Evolutionary conservation across 768 basidiomycete genomes (phyloP).

Genomic region (Boletus insuetus): DNA sequence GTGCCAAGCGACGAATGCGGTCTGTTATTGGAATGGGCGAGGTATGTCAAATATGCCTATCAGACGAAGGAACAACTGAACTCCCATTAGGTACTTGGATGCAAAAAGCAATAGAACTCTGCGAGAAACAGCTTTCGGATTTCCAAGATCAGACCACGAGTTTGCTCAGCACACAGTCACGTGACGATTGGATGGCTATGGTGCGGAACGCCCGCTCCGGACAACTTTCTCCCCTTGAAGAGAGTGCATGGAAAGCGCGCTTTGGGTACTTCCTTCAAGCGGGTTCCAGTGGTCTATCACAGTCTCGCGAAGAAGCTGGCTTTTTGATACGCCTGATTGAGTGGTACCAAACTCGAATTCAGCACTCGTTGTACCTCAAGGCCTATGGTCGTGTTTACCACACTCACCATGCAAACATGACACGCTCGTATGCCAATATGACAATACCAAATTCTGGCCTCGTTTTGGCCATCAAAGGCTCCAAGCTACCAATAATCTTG

Average conservation of each 20-base stretch:
- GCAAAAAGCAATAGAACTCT: conserved; percentile 35
- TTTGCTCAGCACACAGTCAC: conserved; percentile 23
- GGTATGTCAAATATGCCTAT: conserved; percentile 17
- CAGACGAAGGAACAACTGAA: conserved; percentile 6
- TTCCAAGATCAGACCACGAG: conserved; percentile 32
- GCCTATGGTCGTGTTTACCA: conserved; percentile 31
- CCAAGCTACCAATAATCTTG: conserved; percentile 40
- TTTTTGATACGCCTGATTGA: conserved; percentile 46
- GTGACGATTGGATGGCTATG: conserved; percentile 38
- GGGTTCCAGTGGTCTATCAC: conserved; percentile 14
- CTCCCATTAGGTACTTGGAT: conserved; percentile 31
- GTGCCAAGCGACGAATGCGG: conserved; percentile 42
- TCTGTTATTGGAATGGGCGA: conserved; percentile 47
- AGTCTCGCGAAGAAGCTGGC: conserved; percentile 37
- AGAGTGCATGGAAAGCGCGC: conserved; percentile 30
- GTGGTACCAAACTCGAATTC: conserved; percentile 40
- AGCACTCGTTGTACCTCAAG: conserved; percentile 42
- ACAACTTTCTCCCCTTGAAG: conserved; percentile 24
- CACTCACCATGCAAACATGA: conserved; percentile 11
- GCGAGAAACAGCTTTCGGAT: conserved; percentile 36
- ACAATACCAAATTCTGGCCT: conserved; percentile 19
- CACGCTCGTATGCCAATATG: conserved; percentile 6
- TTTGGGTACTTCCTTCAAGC: conserved; percentile 32
- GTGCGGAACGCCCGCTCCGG: conserved; percentile 30
- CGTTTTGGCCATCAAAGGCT: conserved; percentile 25